phyloP scores from a whole-genome alignment of 2,329 filamentous ascomycete genomes.

The Incumbomyces lentus region DNA sequence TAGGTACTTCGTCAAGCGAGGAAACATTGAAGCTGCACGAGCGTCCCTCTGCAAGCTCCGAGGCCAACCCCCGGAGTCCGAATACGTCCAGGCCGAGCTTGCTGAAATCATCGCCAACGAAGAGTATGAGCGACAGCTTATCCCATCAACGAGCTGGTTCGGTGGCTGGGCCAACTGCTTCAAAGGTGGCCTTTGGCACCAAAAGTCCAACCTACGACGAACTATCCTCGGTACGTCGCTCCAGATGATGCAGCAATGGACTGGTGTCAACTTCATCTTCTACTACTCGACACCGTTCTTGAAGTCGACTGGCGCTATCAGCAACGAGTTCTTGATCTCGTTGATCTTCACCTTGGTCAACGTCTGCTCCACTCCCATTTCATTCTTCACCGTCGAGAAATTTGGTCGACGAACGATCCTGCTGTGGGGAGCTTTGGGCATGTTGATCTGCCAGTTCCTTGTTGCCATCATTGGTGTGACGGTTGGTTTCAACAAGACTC shows the following conservation, averaged over 20 bases:
- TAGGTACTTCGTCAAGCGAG: conserved; percentile 71
- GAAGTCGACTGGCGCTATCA: conserved; percentile 62
- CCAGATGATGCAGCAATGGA: conserved; percentile 73
- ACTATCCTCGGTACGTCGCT: conserved; percentile 61
- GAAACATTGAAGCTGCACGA: conserved; percentile 40
- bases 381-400: conserved; percentile 76
- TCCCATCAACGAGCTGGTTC: conserved; percentile 15
- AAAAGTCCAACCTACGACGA: conserved; percentile 49
- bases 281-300: conserved; percentile 76
- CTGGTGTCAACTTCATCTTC: conserved; percentile 88
- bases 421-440: conserved; percentile 66
- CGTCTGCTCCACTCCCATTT: conserved; percentile 72
- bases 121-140: conserved; percentile 55
- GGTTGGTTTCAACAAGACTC: conserved; percentile 18
- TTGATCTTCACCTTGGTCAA: conserved; percentile 84
- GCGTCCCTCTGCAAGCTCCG: conserved; percentile 56
- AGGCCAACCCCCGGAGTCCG: conserved; percentile 61
- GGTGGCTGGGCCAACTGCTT: conserved; percentile 55
- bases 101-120: conserved; percentile 83
- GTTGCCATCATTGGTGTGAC: conserved; percentile 53
- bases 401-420: conserved; percentile 73
- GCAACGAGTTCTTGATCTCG: conserved; percentile 70
- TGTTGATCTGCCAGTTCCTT: conserved; percentile 79
- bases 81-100: conserved; percentile 68
- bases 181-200: conserved; percentile 42